These are phyloP conservation scores for Fusarium newnesense DNA, from an alignment of 2,329 filamentous ascomycete species.

Conservation along the genomic window DNA sequence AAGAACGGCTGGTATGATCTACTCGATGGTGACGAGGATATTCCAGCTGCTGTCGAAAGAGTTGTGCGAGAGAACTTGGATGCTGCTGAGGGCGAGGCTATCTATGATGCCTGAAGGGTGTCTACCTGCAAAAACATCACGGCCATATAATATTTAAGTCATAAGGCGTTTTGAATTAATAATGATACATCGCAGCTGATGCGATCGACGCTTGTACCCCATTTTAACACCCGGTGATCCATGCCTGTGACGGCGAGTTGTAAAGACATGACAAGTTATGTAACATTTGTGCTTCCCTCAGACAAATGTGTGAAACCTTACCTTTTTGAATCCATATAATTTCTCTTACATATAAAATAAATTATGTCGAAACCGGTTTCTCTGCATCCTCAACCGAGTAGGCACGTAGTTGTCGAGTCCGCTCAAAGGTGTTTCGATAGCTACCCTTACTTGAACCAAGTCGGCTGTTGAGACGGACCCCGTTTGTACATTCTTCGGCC, in stretches of 20 bases:
- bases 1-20: conserved; percentile 66
- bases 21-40: conserved; percentile 62
- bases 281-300: not conserved
- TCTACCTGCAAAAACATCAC: not conserved
- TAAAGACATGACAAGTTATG: not conserved
- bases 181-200: not conserved
- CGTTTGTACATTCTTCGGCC: conserved; percentile 10
- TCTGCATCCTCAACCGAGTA: not conserved
- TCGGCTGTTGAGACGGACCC: conserved; percentile 44
- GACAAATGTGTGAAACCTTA: not conserved
- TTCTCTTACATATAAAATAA: not conserved
- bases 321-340: not conserved
- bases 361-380: not conserved
- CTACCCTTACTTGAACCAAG: conserved; percentile 35
- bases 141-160: not conserved
- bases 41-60: conserved; percentile 58
- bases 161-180: not conserved
- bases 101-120: conserved; percentile 41
- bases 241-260: not conserved
- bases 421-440: conserved; percentile 39
- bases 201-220: not conserved
- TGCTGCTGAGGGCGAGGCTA: conserved; percentile 62
- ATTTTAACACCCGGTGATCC: not conserved
- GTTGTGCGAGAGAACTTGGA: conserved; percentile 62
- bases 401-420: conserved; percentile 11